Evolutionary conservation across 139 green algal species (phyloP).

Genomic region (Chlamydomonas applanata): DNA sequence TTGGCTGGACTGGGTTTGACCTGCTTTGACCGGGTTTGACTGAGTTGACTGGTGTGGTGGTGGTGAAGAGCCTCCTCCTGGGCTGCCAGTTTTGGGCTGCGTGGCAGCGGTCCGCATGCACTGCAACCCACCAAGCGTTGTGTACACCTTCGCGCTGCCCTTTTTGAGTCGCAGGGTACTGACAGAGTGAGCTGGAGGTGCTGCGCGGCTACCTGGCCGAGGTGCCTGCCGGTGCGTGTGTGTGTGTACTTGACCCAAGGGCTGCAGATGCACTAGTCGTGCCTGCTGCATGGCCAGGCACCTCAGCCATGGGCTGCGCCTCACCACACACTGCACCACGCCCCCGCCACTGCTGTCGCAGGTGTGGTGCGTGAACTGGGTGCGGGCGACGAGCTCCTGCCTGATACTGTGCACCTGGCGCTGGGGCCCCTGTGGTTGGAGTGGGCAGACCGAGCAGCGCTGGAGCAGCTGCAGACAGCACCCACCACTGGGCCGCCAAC

Average conservation of each 20-base stretch:
- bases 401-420: constrained; percentile 22
- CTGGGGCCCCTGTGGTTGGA: constrained; percentile 32
- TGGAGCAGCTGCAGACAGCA: constrained; percentile 25
- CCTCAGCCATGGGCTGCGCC: background rate
- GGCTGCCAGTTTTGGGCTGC: too few relatives aligned
- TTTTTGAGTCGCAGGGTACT: constrained; percentile 73
- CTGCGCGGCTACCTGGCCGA: constrained; percentile 43
- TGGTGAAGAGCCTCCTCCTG: too few relatives aligned
- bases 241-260: background rate
- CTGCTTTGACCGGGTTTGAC: background rate
- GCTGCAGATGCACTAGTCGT: too few relatives aligned
- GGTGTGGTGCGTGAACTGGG: constrained; percentile 21
- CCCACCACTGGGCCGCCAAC: constrained; percentile 7
- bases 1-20: constrained; percentile 27
- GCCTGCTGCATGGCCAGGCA: background rate
- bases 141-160: constrained; percentile 52
- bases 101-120: too few relatives aligned
- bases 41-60: too few relatives aligned
- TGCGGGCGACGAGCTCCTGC: background rate
- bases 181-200: constrained; percentile 31
- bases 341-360: background rate
- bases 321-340: background rate
- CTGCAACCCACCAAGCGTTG: too few relatives aligned
- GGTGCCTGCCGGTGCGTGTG: constrained; percentile 20
- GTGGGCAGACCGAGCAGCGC: constrained; percentile 45